Conservation (phyloP, 2,329 filamentous ascomycete genomes). For the Mycogone perniciosa region DNA sequence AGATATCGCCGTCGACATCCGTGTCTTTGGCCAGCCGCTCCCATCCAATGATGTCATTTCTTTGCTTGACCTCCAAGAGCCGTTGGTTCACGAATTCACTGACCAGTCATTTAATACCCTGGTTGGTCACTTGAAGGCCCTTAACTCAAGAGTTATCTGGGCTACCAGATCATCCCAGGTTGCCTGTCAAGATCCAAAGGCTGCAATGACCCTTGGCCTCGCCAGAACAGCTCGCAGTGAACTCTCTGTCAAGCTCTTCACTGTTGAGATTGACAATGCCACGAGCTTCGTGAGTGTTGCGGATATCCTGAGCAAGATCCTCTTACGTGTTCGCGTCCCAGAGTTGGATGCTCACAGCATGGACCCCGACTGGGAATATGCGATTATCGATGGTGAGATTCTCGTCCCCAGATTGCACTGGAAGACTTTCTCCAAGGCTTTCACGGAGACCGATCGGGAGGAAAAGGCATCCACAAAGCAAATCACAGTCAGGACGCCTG, state of each 20-base stretch:
- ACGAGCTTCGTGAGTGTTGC: background rate
- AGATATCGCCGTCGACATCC: background rate
- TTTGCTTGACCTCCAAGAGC: slow-evolving; percentile 5
- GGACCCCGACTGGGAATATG: slow-evolving; percentile 10
- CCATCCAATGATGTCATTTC: slow-evolving; percentile 4
- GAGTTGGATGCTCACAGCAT: background rate
- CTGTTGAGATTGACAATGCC: slow-evolving; percentile 6
- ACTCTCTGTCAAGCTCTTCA: slow-evolving; percentile 7
- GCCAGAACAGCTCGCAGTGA: slow-evolving; percentile 8
- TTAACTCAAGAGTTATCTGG: slow-evolving; percentile 3
- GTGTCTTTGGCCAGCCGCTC: slow-evolving; percentile 5
- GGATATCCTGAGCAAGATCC: background rate
- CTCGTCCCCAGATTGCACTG: slow-evolving; percentile 10
- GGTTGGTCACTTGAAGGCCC: background rate
- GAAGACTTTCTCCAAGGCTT: slow-evolving; percentile 7
- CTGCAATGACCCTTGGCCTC: slow-evolving; percentile 10
- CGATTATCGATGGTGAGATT: slow-evolving; percentile 1
- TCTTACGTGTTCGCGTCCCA: background rate
- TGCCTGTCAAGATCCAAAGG: slow-evolving; percentile 1
- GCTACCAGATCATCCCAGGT: slow-evolving; percentile 1
- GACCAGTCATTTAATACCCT: slow-evolving; percentile 1
- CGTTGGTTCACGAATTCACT: background rate
- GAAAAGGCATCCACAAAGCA: background rate
- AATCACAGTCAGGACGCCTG: background rate
- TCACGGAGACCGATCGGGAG: background rate